Evolutionary conservation across 2,329 filamentous ascomycete species (phyloP).

Genomic region (Claviceps maximensis): DNA sequence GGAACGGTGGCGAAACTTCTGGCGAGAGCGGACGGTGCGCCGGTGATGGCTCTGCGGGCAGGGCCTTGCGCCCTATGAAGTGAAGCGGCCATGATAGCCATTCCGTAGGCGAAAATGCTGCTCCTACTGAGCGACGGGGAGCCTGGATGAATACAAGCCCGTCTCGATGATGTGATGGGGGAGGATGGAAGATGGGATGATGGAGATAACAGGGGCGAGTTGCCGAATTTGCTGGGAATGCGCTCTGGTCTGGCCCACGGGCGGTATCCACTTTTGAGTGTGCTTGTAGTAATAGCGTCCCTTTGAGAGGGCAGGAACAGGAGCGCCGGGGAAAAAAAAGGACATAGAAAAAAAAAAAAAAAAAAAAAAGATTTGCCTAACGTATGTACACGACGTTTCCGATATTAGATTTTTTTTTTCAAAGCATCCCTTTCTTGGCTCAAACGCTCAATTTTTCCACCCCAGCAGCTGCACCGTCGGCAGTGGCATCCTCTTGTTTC

Average conservation of each 20-base stretch:
- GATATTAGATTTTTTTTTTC: neutral
- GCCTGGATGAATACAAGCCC: neutral
- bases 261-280: neutral
- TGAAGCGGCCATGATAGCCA: conserved; percentile 26
- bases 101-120: neutral
- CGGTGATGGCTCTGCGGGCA: conserved; percentile 26
- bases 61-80: conserved; percentile 30
- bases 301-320: neutral
- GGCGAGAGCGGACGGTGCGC: conserved; percentile 15
- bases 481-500: neutral
- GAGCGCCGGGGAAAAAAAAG: neutral
- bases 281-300: neutral
- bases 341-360: neutral
- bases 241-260: neutral
- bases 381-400: neutral
- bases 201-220: neutral
- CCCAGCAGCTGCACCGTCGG: conserved; percentile 2
- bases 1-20: conserved; percentile 36
- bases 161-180: neutral
- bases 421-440: neutral
- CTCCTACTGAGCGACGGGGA: neutral
- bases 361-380: no score
- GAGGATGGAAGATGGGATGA: no score
- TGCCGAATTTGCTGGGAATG: neutral
- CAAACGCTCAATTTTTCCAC: conserved; percentile 5